A percentile compares a stretch with the other conserved stretches of the same genome.
Evolutionary conservation across 768 basidiomycete species (phyloP).

Genomic region (Kwoniella shandongensis): DNA sequence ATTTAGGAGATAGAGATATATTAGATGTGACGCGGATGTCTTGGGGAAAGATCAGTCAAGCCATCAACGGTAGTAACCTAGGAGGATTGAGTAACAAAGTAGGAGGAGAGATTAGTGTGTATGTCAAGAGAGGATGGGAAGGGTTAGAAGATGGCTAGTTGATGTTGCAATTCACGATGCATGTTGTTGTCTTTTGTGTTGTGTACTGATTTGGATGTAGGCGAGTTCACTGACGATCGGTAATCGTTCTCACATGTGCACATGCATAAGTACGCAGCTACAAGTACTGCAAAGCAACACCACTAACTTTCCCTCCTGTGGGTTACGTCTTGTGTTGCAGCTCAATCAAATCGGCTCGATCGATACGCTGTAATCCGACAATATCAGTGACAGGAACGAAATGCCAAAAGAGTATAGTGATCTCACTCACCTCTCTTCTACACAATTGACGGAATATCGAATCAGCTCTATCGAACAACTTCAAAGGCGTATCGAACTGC

Average conservation of each 20-base stretch:
- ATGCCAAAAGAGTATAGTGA: too few relatives aligned
- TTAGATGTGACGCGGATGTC: conserved; percentile 35
- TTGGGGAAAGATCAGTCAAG: conserved; percentile 17
- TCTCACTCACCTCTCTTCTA: conserved; percentile 21
- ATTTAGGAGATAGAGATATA: conserved; percentile 36
- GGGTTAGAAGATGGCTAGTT: conserved; percentile 27
- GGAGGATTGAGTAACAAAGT: conserved; percentile 6
- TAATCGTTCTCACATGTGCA: too few relatives aligned
- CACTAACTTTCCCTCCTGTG: too few relatives aligned
- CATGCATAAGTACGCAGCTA: too few relatives aligned
- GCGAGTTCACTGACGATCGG: background rate
- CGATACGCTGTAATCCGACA: too few relatives aligned
- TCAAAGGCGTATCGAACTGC: conserved; percentile 29
- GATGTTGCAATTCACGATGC: conserved; percentile 2
- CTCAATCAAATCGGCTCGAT: too few relatives aligned
- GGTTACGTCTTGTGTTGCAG: too few relatives aligned
- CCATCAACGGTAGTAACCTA: conserved; percentile 10
- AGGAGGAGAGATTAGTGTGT: conserved; percentile 29
- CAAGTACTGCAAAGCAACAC: too few relatives aligned
- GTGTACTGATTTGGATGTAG: background rate
- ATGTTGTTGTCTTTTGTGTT: background rate
- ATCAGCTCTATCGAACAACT: conserved; percentile 14
- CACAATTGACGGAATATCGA: conserved; percentile 29
- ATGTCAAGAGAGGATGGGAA: conserved; percentile 34
- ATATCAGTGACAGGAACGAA: too few relatives aligned